Evolutionary conservation across 257 asterid species (phyloP).

Genomic region (Orobanche coerulescens): DNA sequence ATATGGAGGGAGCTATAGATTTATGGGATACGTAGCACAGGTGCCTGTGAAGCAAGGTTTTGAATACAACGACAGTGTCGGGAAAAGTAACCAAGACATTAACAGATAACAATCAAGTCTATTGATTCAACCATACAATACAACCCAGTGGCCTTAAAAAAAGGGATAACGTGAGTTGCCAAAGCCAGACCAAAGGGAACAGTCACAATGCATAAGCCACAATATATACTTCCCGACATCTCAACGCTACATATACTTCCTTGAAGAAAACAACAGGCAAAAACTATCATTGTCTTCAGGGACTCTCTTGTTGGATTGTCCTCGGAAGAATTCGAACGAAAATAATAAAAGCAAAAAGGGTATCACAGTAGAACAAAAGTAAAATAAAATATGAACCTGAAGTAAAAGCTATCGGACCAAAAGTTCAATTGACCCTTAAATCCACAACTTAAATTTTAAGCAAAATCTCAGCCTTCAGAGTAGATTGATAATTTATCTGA

Average conservation of each 20-base stretch:
- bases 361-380: conserved; percentile 9
- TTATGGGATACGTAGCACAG: too few species aligned
- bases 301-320: conserved; percentile 29
- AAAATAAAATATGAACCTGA: conserved; percentile 21
- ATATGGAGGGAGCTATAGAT: too few species aligned
- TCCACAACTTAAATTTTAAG: conserved; percentile 28
- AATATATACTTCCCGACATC: conserved; percentile 27
- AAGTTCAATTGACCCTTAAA: conserved; percentile 28
- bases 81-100: too few species aligned
- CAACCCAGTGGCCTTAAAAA: background rate
- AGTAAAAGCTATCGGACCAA: conserved; percentile 30
- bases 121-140: too few species aligned
- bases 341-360: conserved; percentile 14
- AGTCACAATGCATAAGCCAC: conserved; percentile 29
- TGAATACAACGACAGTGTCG: too few species aligned
- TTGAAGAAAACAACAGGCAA: conserved; percentile 28
- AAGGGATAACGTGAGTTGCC: background rate
- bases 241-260: conserved; percentile 36
- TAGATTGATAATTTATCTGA: conserved; percentile 39
- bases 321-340: conserved; percentile 29
- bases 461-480: conserved; percentile 25
- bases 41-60: too few species aligned
- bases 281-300: conserved; percentile 30
- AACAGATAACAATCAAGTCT: too few species aligned
- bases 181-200: background rate